These are phyloP conservation scores for Solanum hybrid DNA, from an alignment of 305 asterid genomes.

Conservation along the genomic window DNA sequence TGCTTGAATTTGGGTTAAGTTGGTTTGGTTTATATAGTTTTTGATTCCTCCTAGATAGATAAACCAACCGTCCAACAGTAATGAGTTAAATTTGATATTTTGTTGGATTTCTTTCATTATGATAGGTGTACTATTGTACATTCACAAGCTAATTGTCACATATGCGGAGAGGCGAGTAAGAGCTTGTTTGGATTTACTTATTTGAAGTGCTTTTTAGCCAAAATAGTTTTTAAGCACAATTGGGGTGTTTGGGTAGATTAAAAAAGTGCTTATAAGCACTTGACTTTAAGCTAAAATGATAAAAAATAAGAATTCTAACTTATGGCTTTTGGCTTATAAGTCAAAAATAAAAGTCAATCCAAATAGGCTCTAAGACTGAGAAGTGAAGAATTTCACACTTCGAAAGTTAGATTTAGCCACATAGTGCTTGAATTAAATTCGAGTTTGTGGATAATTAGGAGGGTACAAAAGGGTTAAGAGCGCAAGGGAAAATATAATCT, in stretches of 20 bases:
- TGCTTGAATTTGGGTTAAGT: background rate
- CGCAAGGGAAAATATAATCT: background rate
- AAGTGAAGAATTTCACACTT: background rate
- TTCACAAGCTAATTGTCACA: background rate
- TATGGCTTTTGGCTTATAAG: background rate
- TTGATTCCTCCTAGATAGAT: background rate
- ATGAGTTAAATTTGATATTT: background rate
- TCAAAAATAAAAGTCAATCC: background rate
- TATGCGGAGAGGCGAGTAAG: background rate
- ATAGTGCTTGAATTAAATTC: background rate
- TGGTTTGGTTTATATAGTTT: background rate
- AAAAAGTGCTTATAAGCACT: background rate
- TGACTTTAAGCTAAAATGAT: background rate
- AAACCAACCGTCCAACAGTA: background rate
- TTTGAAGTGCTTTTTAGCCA: background rate
- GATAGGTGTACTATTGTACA: background rate
- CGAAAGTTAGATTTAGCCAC: background rate
- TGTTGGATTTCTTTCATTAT: background rate
- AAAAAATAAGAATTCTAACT: background rate
- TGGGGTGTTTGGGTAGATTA: background rate
- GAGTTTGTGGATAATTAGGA: background rate
- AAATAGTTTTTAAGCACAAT: background rate
- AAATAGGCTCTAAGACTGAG: background rate
- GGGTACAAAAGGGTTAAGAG: background rate
- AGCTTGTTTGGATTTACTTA: background rate